phyloP scores from a whole-genome alignment of 2,329 filamentous ascomycete genomes.

The Aspergillus sp. region DNA sequence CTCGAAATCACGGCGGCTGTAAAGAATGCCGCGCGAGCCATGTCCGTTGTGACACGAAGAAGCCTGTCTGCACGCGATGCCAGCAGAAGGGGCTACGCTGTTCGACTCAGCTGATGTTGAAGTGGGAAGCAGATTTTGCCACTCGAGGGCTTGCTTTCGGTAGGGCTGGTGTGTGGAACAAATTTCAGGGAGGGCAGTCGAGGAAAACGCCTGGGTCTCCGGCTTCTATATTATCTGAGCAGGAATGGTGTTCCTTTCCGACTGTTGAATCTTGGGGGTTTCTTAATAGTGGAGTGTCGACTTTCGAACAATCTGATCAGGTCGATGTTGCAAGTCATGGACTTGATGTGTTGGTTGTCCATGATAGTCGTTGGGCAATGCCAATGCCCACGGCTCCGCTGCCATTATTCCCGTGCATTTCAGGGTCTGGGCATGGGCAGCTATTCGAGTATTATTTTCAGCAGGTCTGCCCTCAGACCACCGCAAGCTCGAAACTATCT shows the following conservation, averaged over 20 bases:
- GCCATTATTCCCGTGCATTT: conserved; percentile 23
- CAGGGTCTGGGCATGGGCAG: conserved; percentile 20
- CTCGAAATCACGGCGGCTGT: conserved; percentile 35
- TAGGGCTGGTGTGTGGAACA: conserved; percentile 36
- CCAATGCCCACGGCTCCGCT: conserved; percentile 10
- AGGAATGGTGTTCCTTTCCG: conserved; percentile 22
- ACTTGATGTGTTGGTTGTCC: conserved; percentile 9
- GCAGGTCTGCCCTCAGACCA: conserved; percentile 35
- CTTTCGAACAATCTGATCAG: conserved; percentile 19
- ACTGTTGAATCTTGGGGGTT: conserved; percentile 24
- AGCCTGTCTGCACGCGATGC: conserved; percentile 32
- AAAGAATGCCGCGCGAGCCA: conserved; percentile 34
- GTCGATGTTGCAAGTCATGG: conserved; percentile 20
- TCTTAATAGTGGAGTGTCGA: conserved; percentile 23
- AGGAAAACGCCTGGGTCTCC: conserved; percentile 12
- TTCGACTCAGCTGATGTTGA: conserved; percentile 29
- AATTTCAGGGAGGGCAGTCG: conserved; percentile 14
- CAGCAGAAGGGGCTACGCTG: conserved; percentile 28
- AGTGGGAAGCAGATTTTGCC: conserved; percentile 35
- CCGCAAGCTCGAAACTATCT: conserved; percentile 24
- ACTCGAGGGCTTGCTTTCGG: conserved; percentile 38
- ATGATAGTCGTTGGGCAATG: not conserved
- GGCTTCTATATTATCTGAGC: conserved; percentile 10
- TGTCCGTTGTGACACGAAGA: conserved; percentile 34
- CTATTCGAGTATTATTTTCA: conserved; percentile 35